Percentiles rank a stretch among this genome's conserved stretches.
phyloP scores from a whole-genome alignment of 371 early-diverging fungal species.

The Actinomucor elegans region DNA sequence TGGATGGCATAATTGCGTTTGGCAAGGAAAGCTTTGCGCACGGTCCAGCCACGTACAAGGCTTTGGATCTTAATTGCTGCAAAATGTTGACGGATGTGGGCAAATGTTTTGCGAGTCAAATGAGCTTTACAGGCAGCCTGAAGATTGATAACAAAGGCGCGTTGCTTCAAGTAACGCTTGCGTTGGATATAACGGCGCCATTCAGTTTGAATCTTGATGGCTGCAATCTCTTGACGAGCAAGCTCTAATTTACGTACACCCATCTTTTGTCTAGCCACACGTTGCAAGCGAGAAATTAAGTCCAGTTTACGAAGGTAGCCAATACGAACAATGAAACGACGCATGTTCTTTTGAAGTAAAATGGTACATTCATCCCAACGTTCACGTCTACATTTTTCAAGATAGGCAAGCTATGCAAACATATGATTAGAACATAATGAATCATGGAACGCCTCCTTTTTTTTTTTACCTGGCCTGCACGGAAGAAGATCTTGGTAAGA shows the following conservation, averaged over 20 bases:
- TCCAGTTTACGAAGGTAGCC: slow-evolving; percentile 63
- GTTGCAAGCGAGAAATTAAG: slow-evolving; percentile 60
- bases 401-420: slow-evolving; percentile 74
- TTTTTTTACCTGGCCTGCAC: slow-evolving; percentile 86
- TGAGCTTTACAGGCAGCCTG: slow-evolving; percentile 57
- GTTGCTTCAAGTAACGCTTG: slow-evolving; percentile 41
- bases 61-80: slow-evolving; percentile 83
- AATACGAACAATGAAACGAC: slow-evolving; percentile 71
- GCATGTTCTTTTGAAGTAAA: slow-evolving; percentile 88
- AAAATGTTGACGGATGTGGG: slow-evolving; percentile 51
- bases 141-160: slow-evolving; percentile 32
- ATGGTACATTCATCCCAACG: slow-evolving; percentile 79
- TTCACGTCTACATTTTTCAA: slow-evolving; percentile 89
- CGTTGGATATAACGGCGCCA: slow-evolving; percentile 71
- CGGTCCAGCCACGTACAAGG: slow-evolving; percentile 60
- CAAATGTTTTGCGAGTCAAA: slow-evolving; percentile 56
- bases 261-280: slow-evolving; percentile 60
- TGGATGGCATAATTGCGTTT: slow-evolving; percentile 57
- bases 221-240: slow-evolving; percentile 73
- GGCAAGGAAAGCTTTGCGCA: slow-evolving; percentile 58
- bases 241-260: slow-evolving; percentile 56
- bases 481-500: slow-evolving; percentile 97
- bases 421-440: background rate
- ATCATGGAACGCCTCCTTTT: too few species aligned
- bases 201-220: slow-evolving; percentile 71